These are phyloP conservation scores for Achaetomium macrosporum DNA, from an alignment of 2,329 filamentous ascomycete genomes.

Conservation along the genomic window DNA sequence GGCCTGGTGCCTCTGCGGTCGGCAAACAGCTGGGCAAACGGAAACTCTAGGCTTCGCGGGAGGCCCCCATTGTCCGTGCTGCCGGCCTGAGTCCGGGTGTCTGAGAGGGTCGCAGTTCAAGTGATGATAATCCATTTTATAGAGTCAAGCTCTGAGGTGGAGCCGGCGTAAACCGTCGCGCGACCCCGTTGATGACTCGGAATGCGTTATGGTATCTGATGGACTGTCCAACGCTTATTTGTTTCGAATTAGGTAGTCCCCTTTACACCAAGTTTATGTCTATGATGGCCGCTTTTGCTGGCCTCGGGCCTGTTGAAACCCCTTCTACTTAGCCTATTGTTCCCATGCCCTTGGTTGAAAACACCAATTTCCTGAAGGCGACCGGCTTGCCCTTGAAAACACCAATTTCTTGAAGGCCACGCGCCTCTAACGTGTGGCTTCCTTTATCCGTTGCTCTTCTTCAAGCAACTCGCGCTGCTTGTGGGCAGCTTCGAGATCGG, in stretches of 20 bases:
- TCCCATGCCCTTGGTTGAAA: conserved; percentile 11
- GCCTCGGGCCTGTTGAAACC: conserved; percentile 19
- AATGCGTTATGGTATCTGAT: conserved; percentile 38
- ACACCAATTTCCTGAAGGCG: not conserved
- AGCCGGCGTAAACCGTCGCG: conserved; percentile 30
- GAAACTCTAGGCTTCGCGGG: conserved; percentile 34
- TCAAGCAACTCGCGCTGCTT: conserved; percentile 57
- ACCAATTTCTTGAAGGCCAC: not conserved
- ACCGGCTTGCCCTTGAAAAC: conserved; percentile 5
- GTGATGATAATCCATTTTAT: conserved; percentile 87
- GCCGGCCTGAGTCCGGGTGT: conserved; percentile 24
- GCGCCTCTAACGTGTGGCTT: conserved; percentile 24
- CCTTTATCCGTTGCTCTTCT: conserved; percentile 48
- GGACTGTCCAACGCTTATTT: conserved; percentile 24
- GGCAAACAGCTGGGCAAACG: conserved; percentile 17
- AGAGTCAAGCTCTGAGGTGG: conserved; percentile 97
- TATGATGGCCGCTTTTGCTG: not conserved
- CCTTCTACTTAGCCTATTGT: not conserved
- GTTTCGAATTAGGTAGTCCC: conserved; percentile 14
- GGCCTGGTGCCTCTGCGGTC: conserved; percentile 50
- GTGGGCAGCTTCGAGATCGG: conserved; percentile 63
- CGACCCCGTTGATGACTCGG: conserved; percentile 41
- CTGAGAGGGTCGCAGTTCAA: conserved; percentile 46
- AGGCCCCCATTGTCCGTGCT: conserved; percentile 28
- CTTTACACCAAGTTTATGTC: not conserved